phyloP scores from a whole-genome alignment of 257 asterid genomes.

The Anisodus acutangulus region DNA sequence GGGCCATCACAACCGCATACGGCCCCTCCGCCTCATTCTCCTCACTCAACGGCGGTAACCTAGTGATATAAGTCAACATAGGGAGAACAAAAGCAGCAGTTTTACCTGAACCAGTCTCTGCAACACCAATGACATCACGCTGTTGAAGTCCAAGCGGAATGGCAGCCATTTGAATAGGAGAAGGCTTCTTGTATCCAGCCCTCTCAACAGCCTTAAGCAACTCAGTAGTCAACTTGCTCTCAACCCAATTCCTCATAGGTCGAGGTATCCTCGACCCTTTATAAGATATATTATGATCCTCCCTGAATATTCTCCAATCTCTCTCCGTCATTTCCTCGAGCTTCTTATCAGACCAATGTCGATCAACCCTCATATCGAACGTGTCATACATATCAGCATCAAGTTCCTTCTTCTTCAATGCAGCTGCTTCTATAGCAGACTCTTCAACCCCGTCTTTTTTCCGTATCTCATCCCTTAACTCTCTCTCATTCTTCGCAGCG shows the following conservation, averaged over 20 bases:
- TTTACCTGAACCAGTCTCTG: conserved; percentile 69
- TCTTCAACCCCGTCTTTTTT: conserved; percentile 57
- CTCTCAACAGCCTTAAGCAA: conserved; percentile 57
- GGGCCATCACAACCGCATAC: conserved; percentile 27
- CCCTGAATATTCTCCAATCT: conserved; percentile 30
- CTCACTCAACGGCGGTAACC: conserved; percentile 57
- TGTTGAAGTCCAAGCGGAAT: conserved; percentile 30
- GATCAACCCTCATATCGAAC: conserved; percentile 60
- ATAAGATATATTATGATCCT: conserved; percentile 37
- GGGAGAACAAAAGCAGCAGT: conserved; percentile 72
- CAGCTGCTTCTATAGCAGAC: conserved; percentile 58
- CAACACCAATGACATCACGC: conserved; percentile 51
- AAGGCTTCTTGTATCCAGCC: conserved; percentile 59
- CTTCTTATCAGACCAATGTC: conserved; percentile 63
- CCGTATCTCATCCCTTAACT: conserved; percentile 48
- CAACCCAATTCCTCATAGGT: conserved; percentile 66
- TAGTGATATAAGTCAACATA: conserved; percentile 57
- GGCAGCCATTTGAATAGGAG: conserved; percentile 56
- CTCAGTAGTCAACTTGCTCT: conserved; percentile 52
- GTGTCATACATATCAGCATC: conserved; percentile 61
- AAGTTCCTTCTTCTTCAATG: conserved; percentile 61
- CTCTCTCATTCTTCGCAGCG: conserved; percentile 58
- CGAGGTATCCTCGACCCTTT: conserved; percentile 65
- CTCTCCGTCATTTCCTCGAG: conserved; percentile 28
- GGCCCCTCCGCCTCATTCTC: conserved; percentile 48